Base-by-base conservation (phyloP, 176 grass and related monocot species). In the Neostapfia colusana region DNA sequence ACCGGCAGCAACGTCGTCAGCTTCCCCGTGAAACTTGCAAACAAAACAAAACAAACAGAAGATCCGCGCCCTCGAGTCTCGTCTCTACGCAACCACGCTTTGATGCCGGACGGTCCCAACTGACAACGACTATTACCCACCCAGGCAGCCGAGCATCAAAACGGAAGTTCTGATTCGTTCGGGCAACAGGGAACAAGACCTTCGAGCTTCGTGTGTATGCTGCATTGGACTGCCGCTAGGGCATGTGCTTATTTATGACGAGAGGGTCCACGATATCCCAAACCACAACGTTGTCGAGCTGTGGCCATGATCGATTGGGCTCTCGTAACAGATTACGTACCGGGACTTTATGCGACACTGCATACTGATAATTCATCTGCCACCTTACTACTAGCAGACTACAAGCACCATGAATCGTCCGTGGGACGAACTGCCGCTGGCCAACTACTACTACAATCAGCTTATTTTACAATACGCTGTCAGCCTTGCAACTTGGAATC, bases 381-480 rank as follows among this genome's bases (percentile, higher is more conserved):
- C 44, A 44, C 54, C 56, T 55, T 15, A 0, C n/a, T 24, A 11
- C 53, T 25, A 58, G 55, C 12, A 21, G 10, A 66, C 64, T 67
- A 81, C 64, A 86, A 12, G 12, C 45, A 79, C 44, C 55, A 58
- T 13, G 54, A 17, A 58, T 57, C 41, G 31, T 37, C 43, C 72
- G 48, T 7, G 6, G 38, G 34, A 62, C 14, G 6, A 11, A 18
- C 27, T 11, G 74, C 44, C 15, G 12, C 42, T 57, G 20, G 1
- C 31, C 70, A 24, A 16, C 40, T 49, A 18, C 45, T 37, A 9
- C 20, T 0, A 20, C 15, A 24, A 17, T 38, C 1, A 62, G 9
- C 63, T 85, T 86, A 86, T 86, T 81, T 63, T 86, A 86, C 70
- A 81, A 81, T 61, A 60, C 38, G 20, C 37, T 78, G 49, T 45